A percentile compares a stretch with the other conserved stretches of the same genome.
Conservation (phyloP, 2,329 filamentous ascomycete species). For the Zalaria sp. region DNA sequence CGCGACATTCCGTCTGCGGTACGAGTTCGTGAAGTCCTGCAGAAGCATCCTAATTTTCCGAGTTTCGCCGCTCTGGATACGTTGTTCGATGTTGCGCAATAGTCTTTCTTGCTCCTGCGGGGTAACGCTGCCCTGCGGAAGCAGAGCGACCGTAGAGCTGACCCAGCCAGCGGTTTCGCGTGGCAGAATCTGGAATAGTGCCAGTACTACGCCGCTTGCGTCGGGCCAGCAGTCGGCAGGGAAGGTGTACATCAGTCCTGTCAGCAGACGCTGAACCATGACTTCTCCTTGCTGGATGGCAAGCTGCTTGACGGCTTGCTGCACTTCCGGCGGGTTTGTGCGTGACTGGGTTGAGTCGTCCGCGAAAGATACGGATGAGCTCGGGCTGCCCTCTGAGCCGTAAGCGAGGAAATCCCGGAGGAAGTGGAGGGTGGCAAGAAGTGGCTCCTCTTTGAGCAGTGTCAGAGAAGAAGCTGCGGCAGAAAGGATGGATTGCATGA, state of each 20-base stretch:
- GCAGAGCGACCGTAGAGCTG: constrained; percentile 64
- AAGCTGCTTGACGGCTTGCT: constrained; percentile 57
- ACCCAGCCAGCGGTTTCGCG: constrained; percentile 70
- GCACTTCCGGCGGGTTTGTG: constrained; percentile 54
- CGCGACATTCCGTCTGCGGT: constrained; percentile 87
- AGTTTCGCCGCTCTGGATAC: constrained; percentile 53
- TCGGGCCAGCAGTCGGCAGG: constrained; percentile 91
- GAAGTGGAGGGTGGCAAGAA: constrained; percentile 86
- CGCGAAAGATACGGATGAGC: constrained; percentile 40
- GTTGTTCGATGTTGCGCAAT: constrained; percentile 63
- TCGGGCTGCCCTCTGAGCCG: constrained; percentile 55
- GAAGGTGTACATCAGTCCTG: constrained; percentile 99
- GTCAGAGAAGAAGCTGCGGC: constrained; percentile 77
- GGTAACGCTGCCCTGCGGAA: constrained; percentile 71
- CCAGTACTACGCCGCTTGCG: constrained; percentile 80
- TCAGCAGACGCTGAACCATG: constrained; percentile 77
- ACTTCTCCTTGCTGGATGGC: constrained; percentile 53
- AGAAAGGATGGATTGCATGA: constrained; percentile 73
- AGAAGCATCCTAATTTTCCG: constrained; percentile 72
- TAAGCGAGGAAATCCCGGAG: constrained; percentile 84
- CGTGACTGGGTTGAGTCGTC: constrained; percentile 41
- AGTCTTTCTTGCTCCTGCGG: constrained; percentile 68
- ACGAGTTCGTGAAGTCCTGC: constrained; percentile 94
- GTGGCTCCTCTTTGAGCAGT: constrained; percentile 79
- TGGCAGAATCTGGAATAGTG: constrained; percentile 77